These are phyloP conservation scores for Russula vinacea DNA, from an alignment of 768 basidiomycete species.

Conservation along the genomic window DNA sequence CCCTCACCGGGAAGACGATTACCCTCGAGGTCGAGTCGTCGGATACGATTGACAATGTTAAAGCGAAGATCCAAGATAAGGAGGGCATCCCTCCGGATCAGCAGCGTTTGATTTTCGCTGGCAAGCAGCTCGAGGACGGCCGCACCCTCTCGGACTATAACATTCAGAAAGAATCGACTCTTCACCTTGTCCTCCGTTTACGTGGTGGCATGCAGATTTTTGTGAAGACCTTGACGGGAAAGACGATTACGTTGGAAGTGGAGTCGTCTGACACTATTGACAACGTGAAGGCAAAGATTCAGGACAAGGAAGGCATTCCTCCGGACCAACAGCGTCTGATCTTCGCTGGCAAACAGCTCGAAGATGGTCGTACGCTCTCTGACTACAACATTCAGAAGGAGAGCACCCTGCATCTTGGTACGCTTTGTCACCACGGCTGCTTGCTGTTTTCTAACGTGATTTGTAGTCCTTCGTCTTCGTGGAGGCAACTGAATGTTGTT, in stretches of 20 bases:
- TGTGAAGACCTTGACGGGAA: slow-evolving; percentile 26
- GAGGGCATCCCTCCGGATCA: slow-evolving; percentile 29
- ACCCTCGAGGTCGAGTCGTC: slow-evolving; percentile 28
- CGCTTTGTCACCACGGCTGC: background rate
- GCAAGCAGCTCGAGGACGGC: slow-evolving; percentile 28
- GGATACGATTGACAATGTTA: slow-evolving; percentile 29
- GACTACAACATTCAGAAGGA: slow-evolving; percentile 30
- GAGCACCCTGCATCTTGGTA: slow-evolving; percentile 29
- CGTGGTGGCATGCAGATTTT: slow-evolving; percentile 29
- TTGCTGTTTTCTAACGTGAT: background rate
- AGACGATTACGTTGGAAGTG: slow-evolving; percentile 29
- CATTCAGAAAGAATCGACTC: slow-evolving; percentile 29
- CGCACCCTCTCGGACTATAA: slow-evolving; percentile 28
- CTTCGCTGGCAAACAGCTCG: slow-evolving; percentile 29
- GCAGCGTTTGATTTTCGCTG: slow-evolving; percentile 27
- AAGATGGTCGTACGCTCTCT: slow-evolving; percentile 28
- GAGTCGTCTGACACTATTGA: slow-evolving; percentile 30
- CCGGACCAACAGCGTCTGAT: slow-evolving; percentile 29
- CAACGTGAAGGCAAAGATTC: slow-evolving; percentile 29
- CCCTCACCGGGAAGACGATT: slow-evolving; percentile 28
- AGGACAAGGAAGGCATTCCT: slow-evolving; percentile 29
- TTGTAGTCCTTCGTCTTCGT: slow-evolving; percentile 46
- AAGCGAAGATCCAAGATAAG: slow-evolving; percentile 30
- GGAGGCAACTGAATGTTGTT: slow-evolving; percentile 39
- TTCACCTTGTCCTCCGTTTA: slow-evolving; percentile 28